Evolutionary conservation across 2,329 filamentous ascomycete genomes (phyloP).

Genomic region (Aspergillus luchuensis): DNA sequence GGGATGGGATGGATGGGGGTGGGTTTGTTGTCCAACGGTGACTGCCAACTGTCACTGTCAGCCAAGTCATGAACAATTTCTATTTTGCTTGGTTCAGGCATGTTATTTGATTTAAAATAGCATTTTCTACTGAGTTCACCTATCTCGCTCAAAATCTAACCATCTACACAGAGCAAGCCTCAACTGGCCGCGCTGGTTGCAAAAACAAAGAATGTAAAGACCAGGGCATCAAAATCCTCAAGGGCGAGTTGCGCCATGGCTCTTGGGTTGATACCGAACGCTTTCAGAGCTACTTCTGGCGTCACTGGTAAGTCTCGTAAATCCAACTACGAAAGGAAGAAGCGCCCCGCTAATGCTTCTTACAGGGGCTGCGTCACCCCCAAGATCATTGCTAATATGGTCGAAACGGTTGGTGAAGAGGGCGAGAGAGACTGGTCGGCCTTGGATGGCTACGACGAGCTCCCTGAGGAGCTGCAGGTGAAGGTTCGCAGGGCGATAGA

Average conservation of each 20-base stretch:
- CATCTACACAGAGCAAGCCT: constrained; percentile 63
- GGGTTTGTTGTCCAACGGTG: not conserved
- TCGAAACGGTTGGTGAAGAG: constrained; percentile 49
- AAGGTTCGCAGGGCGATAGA: constrained; percentile 73
- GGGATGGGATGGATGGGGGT: not conserved
- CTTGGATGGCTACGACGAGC: constrained; percentile 80
- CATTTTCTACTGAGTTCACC: not conserved
- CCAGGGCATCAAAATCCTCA: constrained; percentile 67
- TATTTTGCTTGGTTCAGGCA: not conserved
- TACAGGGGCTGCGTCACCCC: constrained; percentile 82
- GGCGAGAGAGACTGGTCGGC: constrained; percentile 62
- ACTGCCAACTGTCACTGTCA: not conserved
- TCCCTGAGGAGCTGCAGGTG: constrained; percentile 67
- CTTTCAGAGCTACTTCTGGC: constrained; percentile 71
- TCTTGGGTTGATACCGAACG: constrained; percentile 66
- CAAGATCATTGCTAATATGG: constrained; percentile 66
- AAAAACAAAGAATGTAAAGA: constrained; percentile 73
- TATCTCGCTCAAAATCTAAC: not conserved
- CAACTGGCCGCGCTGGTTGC: constrained; percentile 73
- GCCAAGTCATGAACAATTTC: not conserved
- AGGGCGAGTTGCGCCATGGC: constrained; percentile 78
- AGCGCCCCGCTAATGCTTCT: not conserved
- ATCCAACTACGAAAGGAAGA: not conserved
- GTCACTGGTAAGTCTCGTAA: constrained; percentile 71
- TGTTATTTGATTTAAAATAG: too few relatives aligned